phyloP scores from a whole-genome alignment of 306 rosid genomes.

The Cucumis melo region DNA sequence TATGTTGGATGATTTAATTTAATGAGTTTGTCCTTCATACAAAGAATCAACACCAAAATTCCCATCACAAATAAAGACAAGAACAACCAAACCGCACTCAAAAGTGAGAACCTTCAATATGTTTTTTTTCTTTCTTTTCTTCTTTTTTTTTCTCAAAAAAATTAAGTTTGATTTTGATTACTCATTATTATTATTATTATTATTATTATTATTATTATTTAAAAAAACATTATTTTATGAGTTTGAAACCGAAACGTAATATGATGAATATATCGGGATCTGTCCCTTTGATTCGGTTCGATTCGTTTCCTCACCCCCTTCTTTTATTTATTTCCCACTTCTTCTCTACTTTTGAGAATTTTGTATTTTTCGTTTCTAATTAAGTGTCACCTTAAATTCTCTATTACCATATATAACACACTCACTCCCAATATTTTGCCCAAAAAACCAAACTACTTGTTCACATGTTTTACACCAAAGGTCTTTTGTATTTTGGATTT shows the following conservation, averaged over 20 bases:
- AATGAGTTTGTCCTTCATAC: neutral
- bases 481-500: too few relatives aligned
- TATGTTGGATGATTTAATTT: neutral
- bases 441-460: too few relatives aligned
- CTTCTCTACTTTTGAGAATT: too few relatives aligned
- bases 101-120: neutral
- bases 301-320: neutral
- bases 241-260: neutral
- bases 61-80: neutral
- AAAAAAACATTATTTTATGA: neutral
- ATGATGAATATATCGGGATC: neutral
- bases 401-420: too few relatives aligned
- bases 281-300: conserved; percentile 4
- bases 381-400: too few relatives aligned
- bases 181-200: neutral
- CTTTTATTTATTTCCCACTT: too few relatives aligned
- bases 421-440: too few relatives aligned
- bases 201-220: too few relatives aligned
- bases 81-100: neutral
- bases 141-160: too few relatives aligned
- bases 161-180: neutral
- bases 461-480: too few relatives aligned
- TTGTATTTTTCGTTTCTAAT: too few relatives aligned
- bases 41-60: neutral
- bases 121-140: neutral